Evolutionary conservation across 345 rosid genomes (phyloP).

Genomic region (Rhodamnia argentea): DNA sequence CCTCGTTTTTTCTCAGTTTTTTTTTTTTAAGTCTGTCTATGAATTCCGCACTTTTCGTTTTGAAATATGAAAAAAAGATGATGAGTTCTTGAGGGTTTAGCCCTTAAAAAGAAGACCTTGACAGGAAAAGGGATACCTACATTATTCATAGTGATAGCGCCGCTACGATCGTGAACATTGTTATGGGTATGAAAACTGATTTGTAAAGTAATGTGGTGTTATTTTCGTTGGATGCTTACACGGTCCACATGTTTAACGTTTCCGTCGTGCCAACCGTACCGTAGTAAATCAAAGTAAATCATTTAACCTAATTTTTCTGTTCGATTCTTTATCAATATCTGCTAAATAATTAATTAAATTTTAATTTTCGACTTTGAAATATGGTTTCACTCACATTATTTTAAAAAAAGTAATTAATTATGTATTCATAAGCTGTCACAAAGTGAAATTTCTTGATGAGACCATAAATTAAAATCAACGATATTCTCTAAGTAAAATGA

Average conservation of each 20-base stretch:
- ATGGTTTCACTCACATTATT: no score
- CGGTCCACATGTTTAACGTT: not conserved
- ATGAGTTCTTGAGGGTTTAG: not conserved
- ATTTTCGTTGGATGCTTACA: no score
- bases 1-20: not conserved
- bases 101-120: not conserved
- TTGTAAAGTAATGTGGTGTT: not conserved
- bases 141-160: not conserved
- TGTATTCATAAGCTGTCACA: no score
- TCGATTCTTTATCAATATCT: no score
- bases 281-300: not conserved
- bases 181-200: not conserved
- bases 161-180: not conserved
- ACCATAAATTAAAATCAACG: no score
- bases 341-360: no score
- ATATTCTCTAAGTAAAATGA: no score
- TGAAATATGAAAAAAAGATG: not conserved
- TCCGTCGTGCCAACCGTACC: fast-evolving
- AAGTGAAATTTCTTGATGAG: no score
- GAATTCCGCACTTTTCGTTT: not conserved
- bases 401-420: no score
- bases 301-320: not conserved
- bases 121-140: not conserved
- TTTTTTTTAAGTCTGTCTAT: not conserved
- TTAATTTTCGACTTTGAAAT: no score